These are phyloP conservation scores for Omphalea diandra DNA, from an alignment of 441 rosid genomes.

Conservation along the genomic window DNA sequence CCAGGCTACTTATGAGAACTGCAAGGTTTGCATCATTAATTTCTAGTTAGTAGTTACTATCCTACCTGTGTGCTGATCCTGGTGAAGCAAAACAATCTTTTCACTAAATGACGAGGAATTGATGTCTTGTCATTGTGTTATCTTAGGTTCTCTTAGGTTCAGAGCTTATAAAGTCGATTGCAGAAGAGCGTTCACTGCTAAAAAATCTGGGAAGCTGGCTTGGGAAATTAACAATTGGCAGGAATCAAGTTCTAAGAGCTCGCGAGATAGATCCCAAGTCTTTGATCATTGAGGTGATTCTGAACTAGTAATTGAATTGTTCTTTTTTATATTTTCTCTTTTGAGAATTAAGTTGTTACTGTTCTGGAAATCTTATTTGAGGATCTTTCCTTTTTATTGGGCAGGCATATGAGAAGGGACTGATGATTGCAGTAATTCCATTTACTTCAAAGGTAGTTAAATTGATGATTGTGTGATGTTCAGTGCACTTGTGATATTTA, in stretches of 20 bases:
- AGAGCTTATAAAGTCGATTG: conserved; percentile 97
- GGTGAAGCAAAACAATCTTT: conserved; percentile 1
- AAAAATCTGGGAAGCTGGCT: conserved; percentile 99
- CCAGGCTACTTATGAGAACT: conserved; percentile 93
- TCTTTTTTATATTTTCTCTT: neutral
- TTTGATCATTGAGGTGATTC: conserved; percentile 85
- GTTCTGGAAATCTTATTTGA: neutral
- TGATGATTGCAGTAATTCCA: conserved; percentile 99
- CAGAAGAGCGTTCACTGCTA: conserved; percentile 93
- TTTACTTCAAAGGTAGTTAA: conserved; percentile 90
- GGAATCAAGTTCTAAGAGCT: conserved; percentile 88
- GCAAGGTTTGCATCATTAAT: conserved; percentile 73
- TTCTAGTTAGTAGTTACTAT: too few relatives aligned
- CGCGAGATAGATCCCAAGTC: conserved; percentile 99
- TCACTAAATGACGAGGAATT: conserved; percentile 3
- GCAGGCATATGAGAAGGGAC: conserved; percentile 98
- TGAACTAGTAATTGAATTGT: neutral
- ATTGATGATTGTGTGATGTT: conserved; percentile 10
- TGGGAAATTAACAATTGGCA: conserved; percentile 96
- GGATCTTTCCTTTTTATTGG: conserved; percentile 13
- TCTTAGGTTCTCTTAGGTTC: conserved; percentile 94
- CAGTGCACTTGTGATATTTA: conserved; percentile 20
- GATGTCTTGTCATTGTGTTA: neutral
- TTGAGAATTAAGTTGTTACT: conserved; percentile 13
- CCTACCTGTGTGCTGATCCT: neutral